These are phyloP conservation scores for Puccinia triticina DNA, from an alignment of 1,284 basidiomycete genomes.

Conservation along the genomic window DNA sequence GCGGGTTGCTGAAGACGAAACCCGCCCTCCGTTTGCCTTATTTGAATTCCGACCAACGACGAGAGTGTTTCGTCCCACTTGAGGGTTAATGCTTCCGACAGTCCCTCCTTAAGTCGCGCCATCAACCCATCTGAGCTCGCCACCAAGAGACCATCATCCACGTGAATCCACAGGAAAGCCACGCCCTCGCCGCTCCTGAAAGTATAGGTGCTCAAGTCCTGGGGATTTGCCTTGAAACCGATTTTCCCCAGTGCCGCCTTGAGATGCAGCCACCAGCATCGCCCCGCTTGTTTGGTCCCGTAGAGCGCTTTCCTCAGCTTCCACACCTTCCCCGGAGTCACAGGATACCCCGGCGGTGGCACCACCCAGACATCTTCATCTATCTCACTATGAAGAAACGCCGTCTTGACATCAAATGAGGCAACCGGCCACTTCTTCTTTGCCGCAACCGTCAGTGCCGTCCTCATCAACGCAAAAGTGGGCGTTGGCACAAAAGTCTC, in stretches of 20 bases:
- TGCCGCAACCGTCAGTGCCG: not conserved
- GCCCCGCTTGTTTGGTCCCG: not conserved
- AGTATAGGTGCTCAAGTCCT: not conserved
- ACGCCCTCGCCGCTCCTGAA: not conserved
- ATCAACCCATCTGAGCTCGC: not conserved
- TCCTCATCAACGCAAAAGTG: not conserved
- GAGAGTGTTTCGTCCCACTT: not conserved
- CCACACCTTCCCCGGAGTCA: not conserved
- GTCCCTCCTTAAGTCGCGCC: not conserved
- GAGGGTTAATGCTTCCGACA: not conserved
- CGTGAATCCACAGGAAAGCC: not conserved
- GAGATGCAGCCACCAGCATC: not conserved
- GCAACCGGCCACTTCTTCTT: not conserved
- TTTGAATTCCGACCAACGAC: not conserved
- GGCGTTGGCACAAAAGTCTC: not conserved
- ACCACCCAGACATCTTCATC: conserved; percentile 4
- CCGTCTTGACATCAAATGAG: not conserved
- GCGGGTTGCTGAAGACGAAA: not conserved
- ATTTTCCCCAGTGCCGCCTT: not conserved
- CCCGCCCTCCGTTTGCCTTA: not conserved
- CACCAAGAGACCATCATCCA: not conserved
- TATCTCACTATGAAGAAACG: not conserved
- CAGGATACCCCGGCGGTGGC: not conserved
- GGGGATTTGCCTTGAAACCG: not conserved
- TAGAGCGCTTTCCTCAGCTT: not conserved